phyloP scores from a whole-genome alignment of 2,329 filamentous ascomycete genomes.

The Sclerotinia minor region DNA sequence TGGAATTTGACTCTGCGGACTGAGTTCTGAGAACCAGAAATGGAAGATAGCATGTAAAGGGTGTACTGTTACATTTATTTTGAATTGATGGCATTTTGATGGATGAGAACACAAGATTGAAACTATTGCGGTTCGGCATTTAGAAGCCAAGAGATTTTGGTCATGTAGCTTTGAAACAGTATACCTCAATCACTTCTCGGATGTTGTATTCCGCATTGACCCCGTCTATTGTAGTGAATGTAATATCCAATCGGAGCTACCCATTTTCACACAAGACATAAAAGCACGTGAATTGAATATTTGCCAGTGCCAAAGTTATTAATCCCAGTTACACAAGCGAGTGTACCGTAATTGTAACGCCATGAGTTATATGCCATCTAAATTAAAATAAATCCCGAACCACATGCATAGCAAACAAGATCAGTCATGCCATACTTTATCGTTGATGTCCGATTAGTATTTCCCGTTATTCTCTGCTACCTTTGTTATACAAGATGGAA shows the following conservation, averaged over 20 bases:
- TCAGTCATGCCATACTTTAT: not conserved
- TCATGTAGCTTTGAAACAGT: not conserved
- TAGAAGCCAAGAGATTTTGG: not conserved
- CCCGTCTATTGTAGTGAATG: not conserved
- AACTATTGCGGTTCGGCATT: not conserved
- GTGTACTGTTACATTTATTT: not conserved
- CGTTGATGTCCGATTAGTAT: not conserved
- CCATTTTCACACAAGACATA: not conserved
- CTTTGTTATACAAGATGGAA: not conserved
- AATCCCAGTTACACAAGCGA: constrained; percentile 1
- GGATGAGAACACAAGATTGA: not conserved
- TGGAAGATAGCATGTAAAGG: not conserved
- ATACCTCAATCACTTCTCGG: not conserved
- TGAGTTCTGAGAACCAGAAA: too few relatives aligned
- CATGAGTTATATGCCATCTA: not conserved
- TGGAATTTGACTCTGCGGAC: too few relatives aligned
- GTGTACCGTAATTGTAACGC: not conserved
- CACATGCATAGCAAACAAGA: not conserved
- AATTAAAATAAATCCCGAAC: not conserved
- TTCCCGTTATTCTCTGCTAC: not conserved
- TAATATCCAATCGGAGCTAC: not conserved
- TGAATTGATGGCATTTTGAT: not conserved
- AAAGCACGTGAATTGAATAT: not conserved
- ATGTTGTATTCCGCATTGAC: not conserved
- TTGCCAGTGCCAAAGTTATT: not conserved